A percentile compares a stretch with the other conserved stretches of the same genome.
Conservation (phyloP, 305 asterid species). For the Rubia occidens region DNA sequence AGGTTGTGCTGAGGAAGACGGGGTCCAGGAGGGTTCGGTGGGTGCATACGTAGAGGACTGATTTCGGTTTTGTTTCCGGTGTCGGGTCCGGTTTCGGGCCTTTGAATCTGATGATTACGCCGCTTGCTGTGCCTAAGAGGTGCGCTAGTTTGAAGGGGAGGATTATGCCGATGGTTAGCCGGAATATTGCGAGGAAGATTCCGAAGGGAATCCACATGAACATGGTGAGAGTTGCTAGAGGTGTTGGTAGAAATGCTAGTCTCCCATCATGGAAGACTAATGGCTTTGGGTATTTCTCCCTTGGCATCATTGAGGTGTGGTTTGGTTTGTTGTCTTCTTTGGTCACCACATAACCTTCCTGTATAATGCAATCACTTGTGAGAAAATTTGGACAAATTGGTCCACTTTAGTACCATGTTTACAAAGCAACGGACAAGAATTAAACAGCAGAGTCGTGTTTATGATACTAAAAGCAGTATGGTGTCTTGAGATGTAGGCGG, state of each 20-base stretch:
- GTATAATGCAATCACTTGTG: neutral
- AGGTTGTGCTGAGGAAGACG: slow-evolving; percentile 47
- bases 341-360: slow-evolving; percentile 62
- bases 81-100: slow-evolving; percentile 22
- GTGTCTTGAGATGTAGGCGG: neutral
- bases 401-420: too few species aligned
- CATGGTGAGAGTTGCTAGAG: slow-evolving; percentile 57
- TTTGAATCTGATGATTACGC: slow-evolving; percentile 34
- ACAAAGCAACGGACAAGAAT: too few species aligned
- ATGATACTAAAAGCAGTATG: neutral
- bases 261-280: slow-evolving; percentile 85
- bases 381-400: too few species aligned
- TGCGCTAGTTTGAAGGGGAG: slow-evolving; percentile 45
- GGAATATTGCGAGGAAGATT: slow-evolving; percentile 39
- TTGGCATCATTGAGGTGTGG: slow-evolving; percentile 35
- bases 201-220: slow-evolving; percentile 77
- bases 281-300: slow-evolving; percentile 68
- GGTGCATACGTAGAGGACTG: slow-evolving; percentile 71
- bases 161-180: slow-evolving; percentile 41
- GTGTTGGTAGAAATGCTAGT: slow-evolving; percentile 79
- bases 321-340: slow-evolving; percentile 28
- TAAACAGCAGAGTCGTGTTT: too few species aligned
- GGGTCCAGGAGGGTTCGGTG: slow-evolving; percentile 85
- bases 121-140: slow-evolving; percentile 37
- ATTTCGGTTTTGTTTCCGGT: slow-evolving; percentile 18